A percentile compares a stretch with the other conserved stretches of the same genome.
phyloP scores from a whole-genome alignment of 2,329 filamentous ascomycete genomes.

The Scedosporium apiospermum region DNA sequence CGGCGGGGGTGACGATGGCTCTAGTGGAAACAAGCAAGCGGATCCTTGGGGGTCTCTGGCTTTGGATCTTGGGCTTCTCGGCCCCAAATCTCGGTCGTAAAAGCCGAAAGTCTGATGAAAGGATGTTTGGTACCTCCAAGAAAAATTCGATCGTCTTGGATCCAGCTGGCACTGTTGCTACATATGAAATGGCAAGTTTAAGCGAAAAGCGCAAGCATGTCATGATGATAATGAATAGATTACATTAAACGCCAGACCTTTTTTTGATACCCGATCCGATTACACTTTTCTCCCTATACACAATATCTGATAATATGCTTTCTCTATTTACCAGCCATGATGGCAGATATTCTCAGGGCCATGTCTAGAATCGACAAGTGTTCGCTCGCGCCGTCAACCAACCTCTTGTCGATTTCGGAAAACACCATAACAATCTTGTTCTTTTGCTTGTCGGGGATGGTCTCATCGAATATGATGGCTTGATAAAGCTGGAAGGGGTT shows the following conservation, averaged over 20 bases:
- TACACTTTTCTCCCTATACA: no score
- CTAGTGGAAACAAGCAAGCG: slow-evolving; percentile 12
- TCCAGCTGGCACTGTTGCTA: no score
- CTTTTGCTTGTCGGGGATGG: slow-evolving; percentile 76
- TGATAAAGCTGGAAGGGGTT: slow-evolving; percentile 58
- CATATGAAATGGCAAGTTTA: no score
- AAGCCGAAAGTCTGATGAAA: not conserved
- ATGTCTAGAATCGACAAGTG: slow-evolving; percentile 86
- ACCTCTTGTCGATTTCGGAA: slow-evolving; percentile 86
- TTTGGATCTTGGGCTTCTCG: slow-evolving; percentile 44
- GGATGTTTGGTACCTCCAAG: not conserved
- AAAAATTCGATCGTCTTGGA: not conserved
- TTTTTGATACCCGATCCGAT: no score
- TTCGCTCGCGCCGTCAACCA: slow-evolving; percentile 92
- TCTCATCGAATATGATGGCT: slow-evolving; percentile 72
- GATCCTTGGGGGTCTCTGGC: slow-evolving; percentile 44
- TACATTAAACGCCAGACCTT: no score
- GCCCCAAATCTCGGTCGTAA: slow-evolving; percentile 17
- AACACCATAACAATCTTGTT: slow-evolving; percentile 84
- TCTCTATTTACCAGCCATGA: slow-evolving; percentile 43
- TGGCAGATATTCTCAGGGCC: slow-evolving; percentile 67
- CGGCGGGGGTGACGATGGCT: slow-evolving; percentile 15
- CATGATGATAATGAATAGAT: no score
- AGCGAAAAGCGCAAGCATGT: no score
- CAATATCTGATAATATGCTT: no score